phyloP scores from a whole-genome alignment of 1,139 yeast species.

The Wickerhamomyces sp. region DNA sequence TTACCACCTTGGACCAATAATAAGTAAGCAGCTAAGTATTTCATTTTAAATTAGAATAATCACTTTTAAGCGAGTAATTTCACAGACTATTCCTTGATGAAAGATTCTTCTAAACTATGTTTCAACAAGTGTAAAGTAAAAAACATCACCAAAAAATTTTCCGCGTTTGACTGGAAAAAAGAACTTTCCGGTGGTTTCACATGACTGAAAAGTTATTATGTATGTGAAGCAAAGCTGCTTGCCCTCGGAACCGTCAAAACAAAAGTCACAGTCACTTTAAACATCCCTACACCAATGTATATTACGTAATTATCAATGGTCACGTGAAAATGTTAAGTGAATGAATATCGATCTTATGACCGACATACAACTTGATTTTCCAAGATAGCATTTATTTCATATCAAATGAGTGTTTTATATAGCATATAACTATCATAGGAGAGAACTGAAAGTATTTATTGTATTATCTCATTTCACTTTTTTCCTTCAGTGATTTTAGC shows the following conservation, averaged over 20 bases:
- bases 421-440: no score
- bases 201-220: conserved; percentile 1
- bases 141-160: conserved; percentile 5
- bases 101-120: no score
- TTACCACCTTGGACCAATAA: conserved; percentile 84
- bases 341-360: not conserved
- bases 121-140: not conserved
- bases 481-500: not conserved
- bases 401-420: no score
- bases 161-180: not conserved
- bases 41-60: conserved; percentile 55
- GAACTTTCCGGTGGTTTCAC: conserved; percentile 1
- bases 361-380: no score
- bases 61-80: conserved; percentile 36
- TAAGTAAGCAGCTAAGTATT: conserved; percentile 90
- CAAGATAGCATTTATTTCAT: no score
- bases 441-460: no score
- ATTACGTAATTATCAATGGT: not conserved
- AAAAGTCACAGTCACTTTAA: conserved; percentile 5
- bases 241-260: conserved; percentile 5
- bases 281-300: conserved; percentile 6
- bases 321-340: conserved; percentile 1
- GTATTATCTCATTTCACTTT: not conserved
- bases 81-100: conserved; percentile 28
- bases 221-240: not conserved